Base-by-base conservation (phyloP, 805 yeast genomes). In the Ogataea wickerhamii region DNA sequence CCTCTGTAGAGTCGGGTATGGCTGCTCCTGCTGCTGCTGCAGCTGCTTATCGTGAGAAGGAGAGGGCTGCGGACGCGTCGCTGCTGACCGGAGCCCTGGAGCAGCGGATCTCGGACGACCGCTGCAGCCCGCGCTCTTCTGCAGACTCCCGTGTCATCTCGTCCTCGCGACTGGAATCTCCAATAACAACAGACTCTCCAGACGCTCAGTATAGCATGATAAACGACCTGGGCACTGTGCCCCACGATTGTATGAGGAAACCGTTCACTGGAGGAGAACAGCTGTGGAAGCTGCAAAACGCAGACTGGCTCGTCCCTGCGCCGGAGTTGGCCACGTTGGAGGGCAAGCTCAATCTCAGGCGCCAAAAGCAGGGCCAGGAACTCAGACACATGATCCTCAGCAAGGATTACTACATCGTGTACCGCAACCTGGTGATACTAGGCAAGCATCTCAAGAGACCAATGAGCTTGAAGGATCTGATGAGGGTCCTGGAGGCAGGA, bases 401-500 rank as follows among this genome's bases (percentile, higher is more conserved):
- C 60, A 67, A 74, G 33, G 71, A 74, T 39, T 80, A 80, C 49
- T 64, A 74, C 3, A 71, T 75, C 16, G 72, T 91, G 7, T 91
- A 87, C 60, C 73, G 73, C 39, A 74, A 74, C 46, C 65, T 91
- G 50, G 82, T 89, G 19, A 75, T 81, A 30, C 81, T 82, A 52
- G 80, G 81, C 25, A 78, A 79, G 49, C 70, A 76, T 5, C 69
- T 91, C 51, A 80, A 77, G 51, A 68, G 68, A 39, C 85, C 88
- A 12, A 67, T 91, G 62, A 87, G 85, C 58, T 71, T 91, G 51
- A 69, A 67, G 41, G 95, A 87, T 56, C 77, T 84, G 28, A 56
- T 87, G 36, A 73, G 73, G 47, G 74, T 89, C 18, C 73, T 89
- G 28, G 79, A 86, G 51, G 76, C 83, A 3, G 96, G 96, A 14